A percentile compares a stretch with the other conserved stretches of the same genome.
phyloP scores from a whole-genome alignment of 225 moss, liverwort and hornwort species.

The Takakia lepidozioides region DNA sequence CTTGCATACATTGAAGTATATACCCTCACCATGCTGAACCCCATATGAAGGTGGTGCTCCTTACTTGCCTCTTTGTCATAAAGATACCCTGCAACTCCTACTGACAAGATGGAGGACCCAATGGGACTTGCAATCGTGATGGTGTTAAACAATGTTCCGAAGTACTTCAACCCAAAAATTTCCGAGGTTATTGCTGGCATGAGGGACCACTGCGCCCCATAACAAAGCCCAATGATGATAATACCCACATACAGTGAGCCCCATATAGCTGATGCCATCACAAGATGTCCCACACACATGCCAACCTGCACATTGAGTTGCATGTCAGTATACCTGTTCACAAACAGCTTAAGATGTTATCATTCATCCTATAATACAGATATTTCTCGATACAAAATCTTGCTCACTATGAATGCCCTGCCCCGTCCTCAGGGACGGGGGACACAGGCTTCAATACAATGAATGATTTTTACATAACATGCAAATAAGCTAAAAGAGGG shows the following conservation, averaged over 20 bases:
- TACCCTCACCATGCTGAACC: too few species aligned
- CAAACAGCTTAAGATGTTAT: too few species aligned
- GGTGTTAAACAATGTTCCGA: constrained; percentile 28
- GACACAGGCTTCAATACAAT: too few species aligned
- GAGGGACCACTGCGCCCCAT: constrained; percentile 38
- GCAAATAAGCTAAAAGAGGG: too few species aligned
- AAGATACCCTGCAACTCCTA: constrained; percentile 19
- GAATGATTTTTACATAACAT: too few species aligned
- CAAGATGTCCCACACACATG: constrained; percentile 21
- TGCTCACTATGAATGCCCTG: too few species aligned
- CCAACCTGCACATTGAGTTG: constrained; percentile 4
- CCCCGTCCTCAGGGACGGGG: too few species aligned
- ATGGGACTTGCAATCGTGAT: constrained; percentile 25
- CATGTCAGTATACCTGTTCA: too few species aligned
- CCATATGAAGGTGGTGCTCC: neutral
- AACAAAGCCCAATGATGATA: constrained; percentile 21
- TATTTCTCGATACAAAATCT: too few species aligned
- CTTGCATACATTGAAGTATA: too few species aligned
- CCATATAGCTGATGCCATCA: constrained; percentile 14
- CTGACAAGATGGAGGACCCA: constrained; percentile 26
- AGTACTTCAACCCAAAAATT: constrained; percentile 24
- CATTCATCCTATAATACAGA: too few species aligned
- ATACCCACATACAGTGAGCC: constrained; percentile 23
- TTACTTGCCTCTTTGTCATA: constrained; percentile 22
- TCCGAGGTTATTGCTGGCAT: constrained; percentile 42